phyloP scores from a whole-genome alignment of 2,329 filamentous ascomycete genomes.

The Colletotrichum orchidophilum region DNA sequence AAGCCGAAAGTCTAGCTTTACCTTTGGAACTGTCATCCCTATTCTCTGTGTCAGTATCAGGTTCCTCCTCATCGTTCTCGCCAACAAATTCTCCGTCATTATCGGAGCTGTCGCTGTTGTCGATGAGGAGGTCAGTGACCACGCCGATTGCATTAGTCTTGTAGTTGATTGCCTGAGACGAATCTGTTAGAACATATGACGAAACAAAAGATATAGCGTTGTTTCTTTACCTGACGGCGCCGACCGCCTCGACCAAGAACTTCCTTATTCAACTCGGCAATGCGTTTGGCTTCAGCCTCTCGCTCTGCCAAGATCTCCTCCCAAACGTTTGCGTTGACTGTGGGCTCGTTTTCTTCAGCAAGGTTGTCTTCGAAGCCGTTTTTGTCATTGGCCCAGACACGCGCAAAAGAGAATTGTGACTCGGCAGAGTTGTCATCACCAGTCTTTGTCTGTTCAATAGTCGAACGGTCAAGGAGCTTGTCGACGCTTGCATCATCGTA shows the following conservation, averaged over 20 bases:
- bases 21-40: conserved; percentile 18
- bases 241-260: conserved; percentile 88
- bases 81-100: conserved; percentile 41
- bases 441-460: conserved; percentile 76
- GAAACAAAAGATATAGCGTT: neutral
- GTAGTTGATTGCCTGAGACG: conserved; percentile 42
- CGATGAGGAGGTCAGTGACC: conserved; percentile 31
- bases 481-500: conserved; percentile 89
- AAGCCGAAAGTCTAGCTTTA: conserved; percentile 27
- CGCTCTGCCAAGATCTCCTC: conserved; percentile 76
- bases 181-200: conserved; percentile 8
- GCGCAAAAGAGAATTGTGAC: conserved; percentile 87
- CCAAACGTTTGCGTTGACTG: conserved; percentile 80
- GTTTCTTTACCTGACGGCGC: conserved; percentile 62
- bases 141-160: conserved; percentile 31
- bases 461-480: conserved; percentile 86
- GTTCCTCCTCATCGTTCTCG: conserved; percentile 38
- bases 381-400: conserved; percentile 90
- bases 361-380: conserved; percentile 72
- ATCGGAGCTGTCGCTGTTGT: conserved; percentile 34
- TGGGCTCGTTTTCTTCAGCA: conserved; percentile 58
- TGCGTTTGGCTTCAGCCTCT: conserved; percentile 74
- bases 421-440: conserved; percentile 74
- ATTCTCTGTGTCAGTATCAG: conserved; percentile 34
- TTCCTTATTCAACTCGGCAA: conserved; percentile 74